Conservation (phyloP, 768 basidiomycete species). For the Coprinellus micaceus region DNA sequence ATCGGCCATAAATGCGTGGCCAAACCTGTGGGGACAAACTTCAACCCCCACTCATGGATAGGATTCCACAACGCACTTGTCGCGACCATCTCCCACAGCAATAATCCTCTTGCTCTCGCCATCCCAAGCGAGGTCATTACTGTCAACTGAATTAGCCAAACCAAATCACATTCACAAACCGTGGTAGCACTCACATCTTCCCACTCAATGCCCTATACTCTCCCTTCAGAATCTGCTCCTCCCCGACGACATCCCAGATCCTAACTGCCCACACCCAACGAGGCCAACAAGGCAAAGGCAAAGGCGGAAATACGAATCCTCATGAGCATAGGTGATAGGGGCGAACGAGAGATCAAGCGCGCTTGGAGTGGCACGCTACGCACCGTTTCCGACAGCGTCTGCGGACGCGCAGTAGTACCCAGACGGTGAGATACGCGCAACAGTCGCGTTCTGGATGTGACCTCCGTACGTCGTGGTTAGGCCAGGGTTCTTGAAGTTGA, state of each 20-base stretch:
- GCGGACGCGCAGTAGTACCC: slow-evolving; percentile 95
- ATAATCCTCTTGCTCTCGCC: slow-evolving; percentile 95
- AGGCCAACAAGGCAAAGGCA: neutral
- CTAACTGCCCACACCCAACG: slow-evolving; percentile 46
- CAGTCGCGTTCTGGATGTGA: slow-evolving; percentile 81
- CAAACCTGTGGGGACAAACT: too few relatives aligned
- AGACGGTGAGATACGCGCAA: slow-evolving; percentile 88
- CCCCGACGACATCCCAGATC: slow-evolving; percentile 90
- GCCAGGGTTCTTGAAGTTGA: slow-evolving; percentile 54
- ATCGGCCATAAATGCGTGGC: slow-evolving; percentile 80
- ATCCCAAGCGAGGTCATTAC: slow-evolving; percentile 96
- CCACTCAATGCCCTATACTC: slow-evolving; percentile 77
- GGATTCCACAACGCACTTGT: slow-evolving; percentile 79
- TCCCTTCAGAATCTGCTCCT: slow-evolving; percentile 77
- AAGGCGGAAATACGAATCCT: neutral
- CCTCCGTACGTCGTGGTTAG: slow-evolving; percentile 66
- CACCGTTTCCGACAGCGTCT: slow-evolving; percentile 78
- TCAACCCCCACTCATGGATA: too few relatives aligned
- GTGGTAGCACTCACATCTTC: slow-evolving; percentile 50
- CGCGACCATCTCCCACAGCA: slow-evolving; percentile 87
- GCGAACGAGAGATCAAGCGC: too few relatives aligned
- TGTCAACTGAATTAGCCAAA: slow-evolving; percentile 22
- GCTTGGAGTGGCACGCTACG: too few relatives aligned
- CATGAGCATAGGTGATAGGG: neutral
- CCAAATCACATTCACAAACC: neutral